Evolutionary conservation across 371 early-diverging fungal genomes (phyloP), one percentile per base, ranked within the genome.

Genomic region (Blakeslea trispora): DNA sequence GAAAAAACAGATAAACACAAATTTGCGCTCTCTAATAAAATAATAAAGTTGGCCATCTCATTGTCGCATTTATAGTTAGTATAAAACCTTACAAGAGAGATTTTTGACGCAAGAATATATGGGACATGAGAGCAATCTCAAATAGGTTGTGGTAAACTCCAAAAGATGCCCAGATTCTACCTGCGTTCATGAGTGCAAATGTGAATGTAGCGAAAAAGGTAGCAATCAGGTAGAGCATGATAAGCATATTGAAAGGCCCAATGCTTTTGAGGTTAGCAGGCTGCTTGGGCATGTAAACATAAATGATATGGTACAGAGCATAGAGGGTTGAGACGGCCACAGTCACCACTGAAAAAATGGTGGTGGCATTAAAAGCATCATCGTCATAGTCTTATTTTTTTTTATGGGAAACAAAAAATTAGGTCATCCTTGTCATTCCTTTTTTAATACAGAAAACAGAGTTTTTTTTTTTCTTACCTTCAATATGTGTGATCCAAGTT

Each of bases 81-180:
- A 15, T 17, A 6, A 11, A 5, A 17, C 28, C 42, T 54, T 55
- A 54, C 64, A 41, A 37, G 4, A 59, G 23, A 22, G 45, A 41
- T 13, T 43, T 53, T 24, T 59, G 28, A 59, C 73, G 11, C 37
- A 66, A 17, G 53, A 69, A 17, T 50, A 63, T 15, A 44, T 50
- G 44, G 45, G 53, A 53, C 31, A 81, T 51, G 15, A 77, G 31
- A 1, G 66, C 62, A 40, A 81, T 65, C 54, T 81, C 81, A 18
- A 69, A 66, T 45, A 71, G 50, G 45, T 81, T 81, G 44, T 81
- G 81, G 32, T 74, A 66, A 9, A 75, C 69, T 10, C 81, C 81
- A 41, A 76, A 62, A 0, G 77, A 64, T 17, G 73, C 69, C 81
- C 81, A 81, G 23, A 81, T 64, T 62, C 74, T 78, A 11, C 81